These are phyloP conservation scores for Fomes fomentarius DNA, from an alignment of 1,284 basidiomycete genomes.

Conservation along the genomic window DNA sequence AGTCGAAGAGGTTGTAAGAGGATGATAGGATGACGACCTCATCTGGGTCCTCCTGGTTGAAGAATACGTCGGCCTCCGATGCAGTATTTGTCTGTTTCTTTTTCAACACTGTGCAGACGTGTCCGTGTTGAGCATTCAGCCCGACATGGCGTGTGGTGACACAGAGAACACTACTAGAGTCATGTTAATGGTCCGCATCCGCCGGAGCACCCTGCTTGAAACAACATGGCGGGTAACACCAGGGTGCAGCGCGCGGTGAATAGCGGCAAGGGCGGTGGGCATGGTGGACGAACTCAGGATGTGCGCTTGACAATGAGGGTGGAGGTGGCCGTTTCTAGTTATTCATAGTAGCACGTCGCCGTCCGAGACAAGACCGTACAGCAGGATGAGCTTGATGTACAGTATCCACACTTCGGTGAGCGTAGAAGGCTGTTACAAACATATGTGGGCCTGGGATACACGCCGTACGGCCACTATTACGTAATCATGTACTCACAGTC, in stretches of 20 bases:
- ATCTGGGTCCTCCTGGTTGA: not conserved
- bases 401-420: too few species aligned
- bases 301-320: not conserved
- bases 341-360: too few species aligned
- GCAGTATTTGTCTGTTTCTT: conserved; percentile 11
- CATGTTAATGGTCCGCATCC: conserved; percentile 4
- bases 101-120: conserved; percentile 21
- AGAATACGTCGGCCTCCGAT: not conserved
- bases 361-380: too few species aligned
- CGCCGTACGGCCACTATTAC: too few species aligned
- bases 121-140: not conserved
- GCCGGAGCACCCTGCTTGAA: not conserved
- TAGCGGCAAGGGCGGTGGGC: not conserved
- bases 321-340: too few species aligned
- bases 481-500: not conserved
- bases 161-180: conserved; percentile 11
- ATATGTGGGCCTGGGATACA: too few species aligned
- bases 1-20: conserved; percentile 20
- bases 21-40: not conserved
- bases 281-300: conserved; percentile 2
- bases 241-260: not conserved
- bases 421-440: too few species aligned
- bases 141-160: not conserved
- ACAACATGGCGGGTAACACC: not conserved
- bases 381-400: too few species aligned